Base-by-base conservation (phyloP, 2,329 filamentous ascomycete species). In the Calycina herbarum region DNA sequence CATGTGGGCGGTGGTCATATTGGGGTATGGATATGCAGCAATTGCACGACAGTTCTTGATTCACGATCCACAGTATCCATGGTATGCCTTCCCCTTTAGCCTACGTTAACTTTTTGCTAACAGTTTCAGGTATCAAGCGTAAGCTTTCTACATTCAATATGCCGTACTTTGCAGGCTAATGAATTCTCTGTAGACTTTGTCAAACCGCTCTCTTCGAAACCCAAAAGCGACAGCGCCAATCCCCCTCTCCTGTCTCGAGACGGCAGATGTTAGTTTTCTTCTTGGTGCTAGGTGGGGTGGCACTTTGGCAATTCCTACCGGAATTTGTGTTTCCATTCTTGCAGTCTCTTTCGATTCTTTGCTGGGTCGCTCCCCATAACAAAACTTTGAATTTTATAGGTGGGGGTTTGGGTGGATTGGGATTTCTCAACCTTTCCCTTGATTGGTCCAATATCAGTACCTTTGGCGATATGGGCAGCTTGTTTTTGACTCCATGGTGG, bases 371-470 rank as follows among this genome's bases (percentile, higher is more conserved):
- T 2, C 85, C 85, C 1, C 79, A 79, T 17, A 88, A 86, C 69
- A 74, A 79, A 1, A 79, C 82, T 0, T 85, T 84, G 67, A 89
- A 88, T 70, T 89, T 88, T 69, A 76, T 88, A 20, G 85, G 86
- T 0, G 82, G 82, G 4, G 86, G 86, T 0, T 80, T 87, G n/a
- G 85, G 86, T 3, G 85, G 85, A 5, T 86, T 88, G 83, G 85
- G 85, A 0, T 82, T 88, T 66, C 75, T 88, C 45, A 88, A 88
- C 65, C 76, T 88, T 1, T 83, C 82, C 1, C 76, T 88, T 20
- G 83, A 88, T 69, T 88, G 85, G 85, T 85, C 85, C 2, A 87
- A 84, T 67, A 82, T 88, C 61, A 81, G 82, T n/a, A 82, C 81
- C 66, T 66, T 74, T 31, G 69, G 67, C 35, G 64, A 70, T 31